Base-by-base conservation (phyloP, 2,329 filamentous ascomycete species). In the Lasiodiplodia hormozganensis region DNA sequence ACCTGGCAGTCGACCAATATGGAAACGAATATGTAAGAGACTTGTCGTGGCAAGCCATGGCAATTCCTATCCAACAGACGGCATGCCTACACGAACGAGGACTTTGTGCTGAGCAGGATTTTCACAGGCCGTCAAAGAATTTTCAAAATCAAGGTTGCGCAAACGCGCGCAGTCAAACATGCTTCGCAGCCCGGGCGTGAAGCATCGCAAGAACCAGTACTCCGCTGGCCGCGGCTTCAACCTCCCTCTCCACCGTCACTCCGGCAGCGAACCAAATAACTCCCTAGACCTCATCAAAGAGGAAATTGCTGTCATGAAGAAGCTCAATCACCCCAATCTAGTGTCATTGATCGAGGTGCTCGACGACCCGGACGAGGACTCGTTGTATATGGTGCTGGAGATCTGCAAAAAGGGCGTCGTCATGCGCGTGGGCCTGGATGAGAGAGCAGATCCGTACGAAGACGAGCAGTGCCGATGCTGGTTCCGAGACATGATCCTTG, bases 291-390 rank as follows among this genome's bases (percentile, higher is more conserved):
- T 98, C 69, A 98, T 99, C 78, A 92, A 94, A 70, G 92, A 97
- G 79, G 96, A 99, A 80, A 96, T 98, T 74, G 96, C 96, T 69
- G 96, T 98, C 77, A 98, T 99, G 94, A 99, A 98, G 85, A 98
- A 98, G 82, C 86, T 98, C 57, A 90, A 97, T 76, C 96, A 99
- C 76, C 91, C 90, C 34, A 99, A 98, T 76, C 84, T 99, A n/a
- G 95, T 98, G 16, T 90, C 92, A 56, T 83, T 99, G 62, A 93
- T 97, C 72, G 96, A 99, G 80, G 96, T 99, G 3, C 84, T 99
- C 64, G 96, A 98, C 77, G 96, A 98, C 76, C 95, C 96, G 0
- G 90, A 95, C 58, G 94, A 97, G 76, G 96, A 99, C 79, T 97
- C 94, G 3, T 82, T 99, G 14, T 99, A 97, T 82, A 98, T 99